Base-by-base conservation (phyloP, 2,329 filamentous ascomycete genomes). In the Aspergillus fischeri region DNA sequence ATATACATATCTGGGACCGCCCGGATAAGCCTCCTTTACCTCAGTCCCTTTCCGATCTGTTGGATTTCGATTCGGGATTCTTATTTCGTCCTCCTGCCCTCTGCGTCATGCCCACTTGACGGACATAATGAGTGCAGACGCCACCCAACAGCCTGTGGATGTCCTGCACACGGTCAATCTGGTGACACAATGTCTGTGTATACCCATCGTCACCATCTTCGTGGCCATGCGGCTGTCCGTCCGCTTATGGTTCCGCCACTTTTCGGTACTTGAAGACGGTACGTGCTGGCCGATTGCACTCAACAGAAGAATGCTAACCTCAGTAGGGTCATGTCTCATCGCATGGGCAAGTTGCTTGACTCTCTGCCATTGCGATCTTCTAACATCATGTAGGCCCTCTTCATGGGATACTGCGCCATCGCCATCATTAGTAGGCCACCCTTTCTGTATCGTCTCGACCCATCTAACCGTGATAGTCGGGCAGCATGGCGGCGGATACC, bases 111-210 rank as follows among this genome's bases (percentile, higher is more conserved):
- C 58, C 57, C 42, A n/a, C 35, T 20, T 45, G 29, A 2, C 14
- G 35, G 14, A 51, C 60, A 65, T 53, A 38, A 66, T 70, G 67
- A 59, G 52, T 25, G 42, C 44, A 25, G 44, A 24, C 44, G 50
- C 60, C 6, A 56, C 62, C 35, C 54, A 54, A 8, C 52, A 68
- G 41, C 67, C 67, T 6, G 55, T 59, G 14, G 69, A 72, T 65
- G 62, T 61, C 20, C 54, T 73, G 17, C 53, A 66, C 49, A 74
- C 67, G 0, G 55, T 74, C 48, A 74, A 71, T 56, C 53, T 74
- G 2, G 66, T 73, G 28, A 74, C 71, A 17, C 71, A 76, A 63
- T 64, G 60, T 44, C 62, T 75, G 11, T 75, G 70, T 56, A 70
- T 76, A 45, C 67, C 68, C 1, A 66, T 73, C n/a, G 63, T 69